Evolutionary conservation across 441 rosid species (phyloP), one percentile per base, ranked within the genome.

Genomic region (Dalechampia spathulata): DNA sequence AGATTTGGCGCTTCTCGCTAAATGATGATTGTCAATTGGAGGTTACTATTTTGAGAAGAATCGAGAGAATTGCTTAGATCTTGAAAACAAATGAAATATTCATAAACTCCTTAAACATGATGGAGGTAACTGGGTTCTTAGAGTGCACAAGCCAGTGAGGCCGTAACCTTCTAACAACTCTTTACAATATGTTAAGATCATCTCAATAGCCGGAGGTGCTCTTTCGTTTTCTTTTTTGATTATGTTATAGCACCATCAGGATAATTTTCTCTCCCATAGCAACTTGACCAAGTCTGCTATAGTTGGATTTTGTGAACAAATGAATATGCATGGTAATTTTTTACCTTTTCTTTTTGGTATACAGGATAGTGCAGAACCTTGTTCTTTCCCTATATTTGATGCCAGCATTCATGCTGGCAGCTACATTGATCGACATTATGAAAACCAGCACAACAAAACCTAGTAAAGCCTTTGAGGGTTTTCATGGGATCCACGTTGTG

Each of bases 401-500:
- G 85, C 87, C 74, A 74, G 93, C 72, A 62, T 70, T 40, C 19
- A 75, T 72, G 82, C 76, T 84, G 85, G 91, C 67, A 51, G 50
- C 61, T 13, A 57, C 27, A 62, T 49, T 17, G 39, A 28, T 58
- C 34, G 19, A 61, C 23, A 26, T 57, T 57, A 84, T 92, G 98
- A 61, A 79, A 69, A 75, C 68, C 25, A 30, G 4, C 72, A 71
- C 61, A 58, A 61, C 59, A 28, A 66, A 67, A 48, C 32, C 78
- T 20, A 73, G 85, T 58, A 86, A 70, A 54, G 75, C 83, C 80
- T 76, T 92, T 32, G 86, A 86, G 53, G 80, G 86, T 67, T 71
- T 88, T 37, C 91, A 73, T 60, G 94, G 96, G 20, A 75, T 92
- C 42, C 96, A 75, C 58, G 83, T 88, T 23, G 63, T 71, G 26